A percentile compares a stretch with the other conserved stretches of the same genome.
Evolutionary conservation across 2,329 filamentous ascomycete species (phyloP).

Genomic region (Colletotrichum horii): DNA sequence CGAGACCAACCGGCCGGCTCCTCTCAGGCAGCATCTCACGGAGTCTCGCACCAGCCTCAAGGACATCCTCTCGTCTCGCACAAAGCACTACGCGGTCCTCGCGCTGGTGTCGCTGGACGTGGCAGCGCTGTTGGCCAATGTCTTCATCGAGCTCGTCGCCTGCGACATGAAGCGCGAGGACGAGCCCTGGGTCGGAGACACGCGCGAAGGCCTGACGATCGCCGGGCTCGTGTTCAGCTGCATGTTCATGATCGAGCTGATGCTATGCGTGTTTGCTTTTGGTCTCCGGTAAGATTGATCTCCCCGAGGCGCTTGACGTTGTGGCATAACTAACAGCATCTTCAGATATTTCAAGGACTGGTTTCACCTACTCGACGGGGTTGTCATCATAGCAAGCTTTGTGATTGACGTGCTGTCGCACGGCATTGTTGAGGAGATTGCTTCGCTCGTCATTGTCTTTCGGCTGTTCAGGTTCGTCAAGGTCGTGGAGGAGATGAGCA

Average conservation of each 20-base stretch:
- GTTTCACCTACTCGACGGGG: constrained; percentile 70
- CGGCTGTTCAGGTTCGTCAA: constrained; percentile 74
- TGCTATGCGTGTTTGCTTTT: constrained; percentile 65
- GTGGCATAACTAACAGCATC: constrained; percentile 2
- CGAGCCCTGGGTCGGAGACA: constrained; percentile 45
- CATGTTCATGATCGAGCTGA: constrained; percentile 69
- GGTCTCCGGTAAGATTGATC: constrained; percentile 54
- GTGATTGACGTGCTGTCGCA: constrained; percentile 65
- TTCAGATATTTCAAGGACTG: constrained; percentile 59
- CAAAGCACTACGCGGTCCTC: constrained; percentile 52
- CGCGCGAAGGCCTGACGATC: constrained; percentile 48
- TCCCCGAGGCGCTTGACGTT: background rate
- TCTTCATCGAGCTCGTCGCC: constrained; percentile 53
- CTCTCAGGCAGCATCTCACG: constrained; percentile 12
- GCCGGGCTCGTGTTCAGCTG: constrained; percentile 65
- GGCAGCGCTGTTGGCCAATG: constrained; percentile 47
- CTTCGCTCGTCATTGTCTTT: constrained; percentile 69
- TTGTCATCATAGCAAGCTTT: constrained; percentile 67
- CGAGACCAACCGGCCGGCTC: constrained; percentile 10
- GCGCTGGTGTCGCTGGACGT: constrained; percentile 51
- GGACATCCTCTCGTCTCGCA: constrained; percentile 30
- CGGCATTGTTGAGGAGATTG: constrained; percentile 66
- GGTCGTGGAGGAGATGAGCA: constrained; percentile 71
- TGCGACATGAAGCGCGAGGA: constrained; percentile 48
- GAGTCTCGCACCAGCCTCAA: constrained; percentile 14